A percentile compares a stretch with the other conserved stretches of the same genome.
Evolutionary conservation across 257 asterid species (phyloP).

Genomic region (Solanum rostratum): DNA sequence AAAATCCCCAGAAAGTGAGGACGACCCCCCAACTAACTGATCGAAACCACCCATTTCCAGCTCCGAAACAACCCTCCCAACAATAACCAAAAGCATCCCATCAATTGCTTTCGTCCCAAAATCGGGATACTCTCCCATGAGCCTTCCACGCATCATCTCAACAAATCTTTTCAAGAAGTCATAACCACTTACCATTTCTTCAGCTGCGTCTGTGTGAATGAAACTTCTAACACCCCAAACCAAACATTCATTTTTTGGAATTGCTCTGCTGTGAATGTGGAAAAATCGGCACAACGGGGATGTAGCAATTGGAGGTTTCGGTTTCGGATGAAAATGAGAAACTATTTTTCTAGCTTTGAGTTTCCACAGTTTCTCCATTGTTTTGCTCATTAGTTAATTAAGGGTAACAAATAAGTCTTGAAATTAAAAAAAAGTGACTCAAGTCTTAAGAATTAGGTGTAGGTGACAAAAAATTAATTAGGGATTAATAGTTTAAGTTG

Average conservation of each 20-base stretch:
- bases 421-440: too few species aligned
- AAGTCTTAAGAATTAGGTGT: too few species aligned
- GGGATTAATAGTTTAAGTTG: too few species aligned
- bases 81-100: conserved; percentile 68
- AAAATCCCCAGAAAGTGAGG: conserved; percentile 37
- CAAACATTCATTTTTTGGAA: background rate
- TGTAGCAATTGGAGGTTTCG: conserved; percentile 7
- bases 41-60: conserved; percentile 60
- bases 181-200: conserved; percentile 12
- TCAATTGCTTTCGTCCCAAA: conserved; percentile 55
- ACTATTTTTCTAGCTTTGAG: conserved; percentile 15
- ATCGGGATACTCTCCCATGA: conserved; percentile 41
- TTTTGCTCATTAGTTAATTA: conserved; percentile 30
- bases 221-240: conserved; percentile 5
- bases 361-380: conserved; percentile 22
- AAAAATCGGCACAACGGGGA: background rate
- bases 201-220: conserved; percentile 31
- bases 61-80: conserved; percentile 49
- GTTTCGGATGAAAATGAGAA: conserved; percentile 16
- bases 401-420: too few species aligned
- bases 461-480: too few species aligned
- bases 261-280: background rate
- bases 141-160: conserved; percentile 81
- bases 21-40: conserved; percentile 14
- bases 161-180: conserved; percentile 80